Evolutionary conservation across 2,329 filamentous ascomycete species (phyloP), one percentile per base, ranked within the genome.

Genomic region (Celoporthe dispersa): DNA sequence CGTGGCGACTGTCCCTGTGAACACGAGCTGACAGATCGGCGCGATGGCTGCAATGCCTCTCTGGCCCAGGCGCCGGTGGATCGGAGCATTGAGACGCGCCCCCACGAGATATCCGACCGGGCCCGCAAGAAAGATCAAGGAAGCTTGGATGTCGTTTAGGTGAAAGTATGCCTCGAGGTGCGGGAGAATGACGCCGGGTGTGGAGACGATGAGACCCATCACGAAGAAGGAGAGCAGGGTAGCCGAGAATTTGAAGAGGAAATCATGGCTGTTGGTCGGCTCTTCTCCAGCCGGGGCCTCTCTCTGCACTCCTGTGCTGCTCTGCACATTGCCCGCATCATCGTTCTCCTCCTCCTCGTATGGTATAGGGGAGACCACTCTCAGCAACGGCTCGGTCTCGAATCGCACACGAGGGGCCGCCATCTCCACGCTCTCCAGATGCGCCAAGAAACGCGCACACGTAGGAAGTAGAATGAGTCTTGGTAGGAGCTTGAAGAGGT

Each of bases 21-120:
- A 76, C 1, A 78, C 8, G 12, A 83, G 68, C 48, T 83, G 82
- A 51, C 80, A 75, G 0, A 79, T 22, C 0, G 82, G 81, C 0
- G 79, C 82, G 4, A 81, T 55, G 25, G 79, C n/a, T 1, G 83
- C 82, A 41, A 84, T 79, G 0, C 79, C 79, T 31, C 82, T 77
- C 72, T 83, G 82, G 2, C 84, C 84, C 9, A 81, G 77, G 2
- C 75, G 75, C 19, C 75, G 60, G 70, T 85, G 84, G 3, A 85
- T 71, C 11, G 72, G 69, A 51, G 78, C 74, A 73, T 82, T 84
- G 28, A 78, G 75, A 39, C 79, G 76, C 0, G 83, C 82, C 0
- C 81, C 81, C 1, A 77, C 14, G 7, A 84, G 74, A 71, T 85
- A 86, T n/a, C 84, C 84, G 0, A 79, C 66, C 1, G 83, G 81